These are phyloP conservation scores for Raffaelea albimanens DNA, from an alignment of 2,329 filamentous ascomycete genomes.

Conservation along the genomic window DNA sequence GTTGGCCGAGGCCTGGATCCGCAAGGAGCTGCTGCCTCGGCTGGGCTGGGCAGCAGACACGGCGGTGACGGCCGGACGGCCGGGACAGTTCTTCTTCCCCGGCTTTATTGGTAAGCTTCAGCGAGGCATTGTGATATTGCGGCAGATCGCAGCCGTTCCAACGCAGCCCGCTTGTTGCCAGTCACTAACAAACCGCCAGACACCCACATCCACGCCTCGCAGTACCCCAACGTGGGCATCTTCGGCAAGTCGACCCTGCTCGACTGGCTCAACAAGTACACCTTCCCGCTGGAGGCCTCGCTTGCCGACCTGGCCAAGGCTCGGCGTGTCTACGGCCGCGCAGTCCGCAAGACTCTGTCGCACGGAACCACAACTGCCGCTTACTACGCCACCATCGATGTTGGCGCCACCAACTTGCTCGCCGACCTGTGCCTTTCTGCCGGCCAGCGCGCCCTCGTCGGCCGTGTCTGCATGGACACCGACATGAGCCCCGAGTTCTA, in stretches of 20 bases:
- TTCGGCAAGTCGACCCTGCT: slow-evolving; percentile 90
- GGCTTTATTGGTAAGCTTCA: slow-evolving; percentile 58
- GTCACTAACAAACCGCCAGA: slow-evolving; percentile 40
- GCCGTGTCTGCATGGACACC: slow-evolving; percentile 90
- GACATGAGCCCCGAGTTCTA: slow-evolving; percentile 64
- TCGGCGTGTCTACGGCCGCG: slow-evolving; percentile 62
- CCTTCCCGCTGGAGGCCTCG: slow-evolving; percentile 82
- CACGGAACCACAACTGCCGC: slow-evolving; percentile 88
- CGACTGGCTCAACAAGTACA: slow-evolving; percentile 90
- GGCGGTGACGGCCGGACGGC: slow-evolving; percentile 24
- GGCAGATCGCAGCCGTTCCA: background rate
- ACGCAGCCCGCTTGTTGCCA: no score
- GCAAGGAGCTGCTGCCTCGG: slow-evolving; percentile 23
- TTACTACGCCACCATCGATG: slow-evolving; percentile 90
- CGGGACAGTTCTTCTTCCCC: slow-evolving; percentile 69
- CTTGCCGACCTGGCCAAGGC: slow-evolving; percentile 57
- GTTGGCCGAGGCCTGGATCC: slow-evolving; percentile 4
- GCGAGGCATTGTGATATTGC: no score
- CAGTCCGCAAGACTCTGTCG: slow-evolving; percentile 70
- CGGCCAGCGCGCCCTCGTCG: slow-evolving; percentile 85
- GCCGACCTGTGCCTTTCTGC: slow-evolving; percentile 68
- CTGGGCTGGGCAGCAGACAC: slow-evolving; percentile 38
- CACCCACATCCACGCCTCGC: slow-evolving; percentile 89
- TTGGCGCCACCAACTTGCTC: slow-evolving; percentile 81
- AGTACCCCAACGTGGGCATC: slow-evolving; percentile 89